A percentile compares a stretch with the other conserved stretches of the same genome.
phyloP scores from a whole-genome alignment of 139 green algal genomes.

The Haematococcus lacustris region DNA sequence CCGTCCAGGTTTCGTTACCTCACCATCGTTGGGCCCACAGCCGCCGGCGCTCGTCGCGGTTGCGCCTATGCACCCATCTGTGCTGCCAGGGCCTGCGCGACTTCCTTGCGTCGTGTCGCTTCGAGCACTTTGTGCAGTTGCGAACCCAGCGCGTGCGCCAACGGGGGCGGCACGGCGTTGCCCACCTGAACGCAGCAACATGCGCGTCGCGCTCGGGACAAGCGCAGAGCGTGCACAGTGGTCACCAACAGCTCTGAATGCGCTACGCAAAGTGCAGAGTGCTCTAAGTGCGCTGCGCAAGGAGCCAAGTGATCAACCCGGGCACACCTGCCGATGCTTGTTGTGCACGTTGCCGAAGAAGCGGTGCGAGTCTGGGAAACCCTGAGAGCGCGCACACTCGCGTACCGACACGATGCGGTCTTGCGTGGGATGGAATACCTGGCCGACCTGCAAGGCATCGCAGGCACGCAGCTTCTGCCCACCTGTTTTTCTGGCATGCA shows the following conservation, averaged over 20 bases:
- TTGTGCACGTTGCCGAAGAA: conserved; percentile 81
- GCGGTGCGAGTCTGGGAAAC: conserved; percentile 79
- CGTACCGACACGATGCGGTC: conserved; percentile 92
- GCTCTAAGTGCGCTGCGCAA: neutral
- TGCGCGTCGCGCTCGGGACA: neutral
- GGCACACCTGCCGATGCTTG: conserved; percentile 73
- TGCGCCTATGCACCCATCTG: no score
- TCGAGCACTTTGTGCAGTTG: conserved; percentile 63
- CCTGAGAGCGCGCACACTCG: conserved; percentile 88
- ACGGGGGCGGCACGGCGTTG: conserved; percentile 84
- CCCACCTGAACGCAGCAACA: conserved; percentile 58
- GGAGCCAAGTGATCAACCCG: neutral
- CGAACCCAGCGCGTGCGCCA: conserved; percentile 72
- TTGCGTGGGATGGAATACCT: conserved; percentile 94
- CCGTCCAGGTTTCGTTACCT: no score
- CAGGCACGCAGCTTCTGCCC: no score
- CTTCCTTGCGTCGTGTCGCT: no score
- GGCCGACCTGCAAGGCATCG: conserved; percentile 68
- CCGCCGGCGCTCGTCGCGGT: no score
- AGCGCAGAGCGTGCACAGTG: neutral
- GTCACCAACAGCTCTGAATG: neutral
- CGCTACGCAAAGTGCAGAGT: neutral
- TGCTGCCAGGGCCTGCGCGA: no score
- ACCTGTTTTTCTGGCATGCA: no score
- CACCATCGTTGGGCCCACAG: no score